Percentiles rank a stretch among this genome's conserved stretches.
Evolutionary conservation across 2,329 filamentous ascomycete species (phyloP).

Genomic region (Xylariaceae sp.): DNA sequence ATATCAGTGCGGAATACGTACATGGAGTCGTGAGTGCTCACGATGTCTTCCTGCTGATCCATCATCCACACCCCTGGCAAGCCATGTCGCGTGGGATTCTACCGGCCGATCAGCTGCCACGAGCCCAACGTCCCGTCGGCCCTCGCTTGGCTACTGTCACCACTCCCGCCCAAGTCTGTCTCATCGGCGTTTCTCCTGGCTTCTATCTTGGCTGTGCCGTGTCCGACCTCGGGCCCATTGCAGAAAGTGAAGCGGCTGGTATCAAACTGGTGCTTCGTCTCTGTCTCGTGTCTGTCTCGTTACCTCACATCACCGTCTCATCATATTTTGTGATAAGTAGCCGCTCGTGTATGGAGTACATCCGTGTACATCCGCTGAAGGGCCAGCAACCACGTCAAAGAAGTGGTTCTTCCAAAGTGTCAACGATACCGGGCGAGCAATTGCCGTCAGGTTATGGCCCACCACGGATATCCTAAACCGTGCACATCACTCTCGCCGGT

Average conservation of each 20-base stretch:
- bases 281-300: background rate
- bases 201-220: slow-evolving; percentile 13
- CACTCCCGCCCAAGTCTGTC: slow-evolving; percentile 12
- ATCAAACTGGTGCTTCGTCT: background rate
- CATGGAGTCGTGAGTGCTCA: slow-evolving; percentile 4
- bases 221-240: slow-evolving; percentile 12
- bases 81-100: slow-evolving; percentile 16
- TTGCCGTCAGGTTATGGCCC: slow-evolving; percentile 6
- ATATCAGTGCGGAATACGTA: too few relatives aligned
- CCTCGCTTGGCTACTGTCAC: slow-evolving; percentile 13
- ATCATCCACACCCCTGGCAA: slow-evolving; percentile 14
- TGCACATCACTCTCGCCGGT: slow-evolving; percentile 1
- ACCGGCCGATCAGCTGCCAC: slow-evolving; percentile 15
- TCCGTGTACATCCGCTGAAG: slow-evolving; percentile 1
- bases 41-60: slow-evolving; percentile 9
- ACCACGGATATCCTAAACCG: slow-evolving; percentile 12
- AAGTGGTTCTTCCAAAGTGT: slow-evolving; percentile 1
- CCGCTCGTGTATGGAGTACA: background rate
- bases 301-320: background rate
- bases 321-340: slow-evolving; percentile 4
- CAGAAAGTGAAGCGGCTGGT: slow-evolving; percentile 16
- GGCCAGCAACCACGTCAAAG: slow-evolving; percentile 9
- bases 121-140: slow-evolving; percentile 16
- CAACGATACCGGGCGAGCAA: slow-evolving; percentile 1
- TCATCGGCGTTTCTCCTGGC: slow-evolving; percentile 6